Base-by-base conservation (phyloP, 352 stramenopile species). In the Phytopythium kandeliae region DNA sequence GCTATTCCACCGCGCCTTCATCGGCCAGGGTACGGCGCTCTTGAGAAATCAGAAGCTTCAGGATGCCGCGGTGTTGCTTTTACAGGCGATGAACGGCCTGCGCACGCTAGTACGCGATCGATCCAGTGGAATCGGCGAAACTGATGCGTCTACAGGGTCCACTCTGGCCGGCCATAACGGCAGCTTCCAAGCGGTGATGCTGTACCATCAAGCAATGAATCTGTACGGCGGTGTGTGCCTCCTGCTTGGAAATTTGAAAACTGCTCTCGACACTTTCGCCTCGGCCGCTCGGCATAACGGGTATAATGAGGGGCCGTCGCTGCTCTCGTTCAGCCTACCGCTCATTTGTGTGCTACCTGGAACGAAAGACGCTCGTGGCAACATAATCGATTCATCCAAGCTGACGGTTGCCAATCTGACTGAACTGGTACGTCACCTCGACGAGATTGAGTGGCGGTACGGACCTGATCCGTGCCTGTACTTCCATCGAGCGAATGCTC, bases 371-470 rank as follows among this genome's bases (percentile, higher is more conserved):
- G 50, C 55, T 11, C 50, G 54, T 0, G 74, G 74, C 21, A 62
- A 79, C 3, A 22, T 72, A 5, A 48, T 86, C 6, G 71, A 86
- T 41, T 78, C 74, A 8, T 65, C 57, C 3, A 74, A 76, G 44
- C 48, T 84, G 7, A 78, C 71, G 4, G 65, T 62, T 12, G 64
- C 70, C 41, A 72, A 73, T 43, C 41, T 86, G 1, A 48, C 57
- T 6, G 70, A 86, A 43, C 50, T 70, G 0, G 30, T 85, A 26
- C 63, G 70, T 2, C 74, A 86, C 41, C 46, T 86, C 22, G 64
- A 73, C 21, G 72, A 86, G 50, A 49, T 85, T 22, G 75, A 85
- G 37, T 68, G 56, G 42, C 71, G 75, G 2, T 86, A 86, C 24
- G 75, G 72, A 3, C 75, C 72, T 0, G 73, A 86, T 43, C 26